Evolutionary conservation across 768 basidiomycete species (phyloP), one percentile per base, ranked within the genome.

Genomic region (Russula brevipes): DNA sequence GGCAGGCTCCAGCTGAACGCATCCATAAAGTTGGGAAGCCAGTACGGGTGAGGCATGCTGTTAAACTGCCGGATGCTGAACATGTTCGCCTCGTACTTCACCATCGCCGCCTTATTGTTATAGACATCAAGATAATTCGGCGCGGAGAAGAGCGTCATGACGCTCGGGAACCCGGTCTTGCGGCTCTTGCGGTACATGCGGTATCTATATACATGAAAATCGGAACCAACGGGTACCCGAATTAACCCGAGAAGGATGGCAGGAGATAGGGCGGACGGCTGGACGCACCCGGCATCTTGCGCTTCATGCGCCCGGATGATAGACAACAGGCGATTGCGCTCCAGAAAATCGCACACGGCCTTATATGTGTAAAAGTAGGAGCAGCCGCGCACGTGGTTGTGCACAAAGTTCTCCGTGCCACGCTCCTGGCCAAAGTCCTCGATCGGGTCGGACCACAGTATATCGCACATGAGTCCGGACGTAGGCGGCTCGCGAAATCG

Each of bases 101-200:
- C 84, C 30, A 99, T 95, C 0, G 97, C 97, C 1, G 95, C 97
- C 76, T 98, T 98, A 79, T 99, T 99, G 76, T 96, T 93, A 76
- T 98, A 98, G 16, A 98, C 93, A 71, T 98, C 97, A 61, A 98
- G 87, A 72, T 98, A 98, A 73, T 98, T 95, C 33, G 97, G 97
- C 5, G 95, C 95, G 12, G 93, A 95, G 78, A 99, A 99, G 72
- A 99, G 95, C 17, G 97, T 98, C 94, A 99, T 98, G 65, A 99
- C 95, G 17, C 94, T 97, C 14, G 97, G 97, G 80, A 98, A 98
- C 4, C 96, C 95, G 0, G 95, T 98, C 24, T 92, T 91, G 76
- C 94, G 93, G 4, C 96, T 98, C 77, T 99, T 99, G 70, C 95
- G 91, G 72, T 98, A 98, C 97, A 98, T 98, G 58, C 95, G 91